These are phyloP conservation scores for Diaporthe ilicicola DNA, from an alignment of 2,329 filamentous ascomycete genomes.

Conservation along the genomic window DNA sequence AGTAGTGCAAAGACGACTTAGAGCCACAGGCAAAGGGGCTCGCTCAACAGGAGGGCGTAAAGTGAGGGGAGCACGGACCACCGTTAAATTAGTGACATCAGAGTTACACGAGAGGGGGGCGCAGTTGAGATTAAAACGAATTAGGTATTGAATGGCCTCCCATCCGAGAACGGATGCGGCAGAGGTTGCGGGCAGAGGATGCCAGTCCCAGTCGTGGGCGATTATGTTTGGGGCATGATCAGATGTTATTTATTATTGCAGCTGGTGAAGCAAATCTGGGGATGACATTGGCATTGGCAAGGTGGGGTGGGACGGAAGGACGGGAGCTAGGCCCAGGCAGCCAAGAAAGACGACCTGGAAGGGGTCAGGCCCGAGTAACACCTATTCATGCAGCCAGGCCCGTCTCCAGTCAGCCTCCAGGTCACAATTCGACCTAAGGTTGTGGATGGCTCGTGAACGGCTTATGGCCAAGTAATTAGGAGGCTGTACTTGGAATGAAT, in stretches of 20 bases:
- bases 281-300: neutral
- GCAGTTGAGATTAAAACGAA: neutral
- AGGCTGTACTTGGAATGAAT: neutral
- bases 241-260: neutral
- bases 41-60: constrained; percentile 18
- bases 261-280: neutral
- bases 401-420: neutral
- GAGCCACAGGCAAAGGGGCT: constrained; percentile 3
- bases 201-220: neutral
- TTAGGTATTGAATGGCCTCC: constrained; percentile 1
- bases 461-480: neutral
- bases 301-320: constrained; percentile 7
- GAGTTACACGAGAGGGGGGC: constrained; percentile 9
- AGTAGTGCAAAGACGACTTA: neutral
- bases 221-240: constrained; percentile 5
- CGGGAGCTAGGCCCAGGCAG: constrained; percentile 21
- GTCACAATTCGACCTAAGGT: too few relatives aligned
- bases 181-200: neutral
- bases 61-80: constrained; percentile 21
- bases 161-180: neutral
- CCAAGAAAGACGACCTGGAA: constrained; percentile 1
- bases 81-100: constrained; percentile 21
- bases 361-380: constrained; percentile 1
- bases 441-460: too few relatives aligned
- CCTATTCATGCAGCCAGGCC: neutral